Evolutionary conservation across 179 eudicot species (phyloP).

Genomic region (Silene coronaria): DNA sequence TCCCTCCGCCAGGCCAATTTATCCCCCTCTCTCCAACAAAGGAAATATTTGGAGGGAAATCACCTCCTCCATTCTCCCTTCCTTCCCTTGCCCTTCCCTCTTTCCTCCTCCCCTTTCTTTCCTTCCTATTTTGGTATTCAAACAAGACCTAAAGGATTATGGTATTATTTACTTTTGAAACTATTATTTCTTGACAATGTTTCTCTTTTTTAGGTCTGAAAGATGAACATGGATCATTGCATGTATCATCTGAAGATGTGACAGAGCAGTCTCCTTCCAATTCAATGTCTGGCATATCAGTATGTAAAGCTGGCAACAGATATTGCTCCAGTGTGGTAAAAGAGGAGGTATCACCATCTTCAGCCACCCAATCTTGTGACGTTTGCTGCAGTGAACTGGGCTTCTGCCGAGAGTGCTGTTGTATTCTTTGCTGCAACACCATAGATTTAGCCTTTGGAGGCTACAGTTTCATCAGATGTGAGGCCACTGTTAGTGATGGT

Average conservation of each 20-base stretch:
- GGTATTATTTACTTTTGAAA: neutral
- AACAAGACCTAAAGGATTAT: neutral
- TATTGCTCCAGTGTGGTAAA: conserved; percentile 54
- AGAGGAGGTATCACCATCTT: conserved; percentile 29
- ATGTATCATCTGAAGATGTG: conserved; percentile 36
- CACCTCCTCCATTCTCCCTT: too few species aligned
- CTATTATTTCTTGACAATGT: conserved; percentile 7
- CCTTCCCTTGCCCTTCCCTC: too few species aligned
- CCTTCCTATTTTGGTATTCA: too few species aligned
- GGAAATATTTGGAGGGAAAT: too few species aligned
- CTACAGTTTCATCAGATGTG: conserved; percentile 67
- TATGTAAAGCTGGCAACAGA: conserved; percentile 73
- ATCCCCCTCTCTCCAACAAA: too few species aligned
- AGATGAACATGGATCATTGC: conserved; percentile 31
- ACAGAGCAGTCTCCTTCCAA: conserved; percentile 34
- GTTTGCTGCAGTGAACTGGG: conserved; percentile 72
- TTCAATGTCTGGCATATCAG: conserved; percentile 27
- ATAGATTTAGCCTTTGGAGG: conserved; percentile 44
- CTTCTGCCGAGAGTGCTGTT: conserved; percentile 84
- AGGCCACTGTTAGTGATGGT: conserved; percentile 39
- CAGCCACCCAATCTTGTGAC: conserved; percentile 52
- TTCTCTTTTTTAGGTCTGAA: conserved; percentile 5
- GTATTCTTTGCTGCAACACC: conserved; percentile 67
- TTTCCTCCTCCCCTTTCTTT: too few species aligned
- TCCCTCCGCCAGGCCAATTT: too few species aligned